Evolutionary conservation across 352 stramenopile genomes (phyloP), one percentile per base, ranked within the genome.

Genomic region (Phytophthora pisi): DNA sequence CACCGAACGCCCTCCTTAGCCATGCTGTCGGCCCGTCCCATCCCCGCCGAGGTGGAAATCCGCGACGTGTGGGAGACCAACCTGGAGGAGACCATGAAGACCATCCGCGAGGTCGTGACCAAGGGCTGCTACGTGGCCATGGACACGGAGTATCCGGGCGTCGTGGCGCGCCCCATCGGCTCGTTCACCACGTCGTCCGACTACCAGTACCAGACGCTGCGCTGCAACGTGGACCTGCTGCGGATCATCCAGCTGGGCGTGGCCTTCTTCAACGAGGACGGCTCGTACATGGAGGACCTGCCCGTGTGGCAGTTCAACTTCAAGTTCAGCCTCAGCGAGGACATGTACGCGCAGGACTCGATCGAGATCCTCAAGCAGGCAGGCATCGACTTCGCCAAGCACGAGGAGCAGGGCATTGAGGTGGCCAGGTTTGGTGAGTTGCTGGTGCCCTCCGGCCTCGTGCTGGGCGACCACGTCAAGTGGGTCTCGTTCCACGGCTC

Each of bases 241-340:
- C 98, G 98, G 62, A 98, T 99, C 73, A 99, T 99, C 72, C 97
- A 99, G 69, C 75, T 99, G 7, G 98, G 98, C 57, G 79, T 99
- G 11, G 90, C 92, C 20, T 99, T 99, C 68, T 97, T 97, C 46
- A 96, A 99, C 73, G 96, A 98, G 51, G 84, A 98, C 70, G 95
- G 93, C 28, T 91, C 98, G 62, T 98, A 98, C 73, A 97, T 98
- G 74, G 78, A 83, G 47, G 96, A 96, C 56, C 96, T 98, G 82
- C 96, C 95, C 4, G 98, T 98, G 70, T 99, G 96, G 96, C 98
- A 99, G 82, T 99, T 99, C 84, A 99, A 99, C 86, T 99, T 99
- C 82, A 97, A 98, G 77, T 99, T 99, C 72, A 97, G 90, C 67
- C 73, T 99, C 30, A 83, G 92, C 59, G 97, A 99, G 68, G 98